Evolutionary conservation across 2,329 filamentous ascomycete genomes (phyloP), one percentile per base, ranked within the genome.

Genomic region (Aspergillus oerlinghausenensis): DNA sequence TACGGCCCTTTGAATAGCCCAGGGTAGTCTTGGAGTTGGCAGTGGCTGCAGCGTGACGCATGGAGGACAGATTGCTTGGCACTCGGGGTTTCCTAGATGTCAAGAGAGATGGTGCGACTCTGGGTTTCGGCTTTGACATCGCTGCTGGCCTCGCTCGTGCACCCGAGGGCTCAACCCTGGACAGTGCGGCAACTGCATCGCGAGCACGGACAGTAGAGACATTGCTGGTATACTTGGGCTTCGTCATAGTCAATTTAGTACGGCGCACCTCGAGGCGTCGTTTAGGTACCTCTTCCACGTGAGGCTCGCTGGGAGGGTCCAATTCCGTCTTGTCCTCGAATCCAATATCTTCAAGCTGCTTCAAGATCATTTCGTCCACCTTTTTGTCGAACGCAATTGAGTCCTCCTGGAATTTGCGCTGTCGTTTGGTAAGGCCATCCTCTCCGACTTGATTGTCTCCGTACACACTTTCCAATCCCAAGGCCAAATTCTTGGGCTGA

Each of bases 1-100:
- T 69, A 35, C 90, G 84, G 35, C 92, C 92, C 71, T 88, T 90
- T 55, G 84, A 89, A 70, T 96, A 96, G 17, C 92, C 92, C 45
- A 96, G 82, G 0, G 92, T 96, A 55, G 85, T 92, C 60, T 87
- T 85, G 1, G 92, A 96, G 5, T 85, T 86, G 5, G 83, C 84
- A 23, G 84, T 81, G 1, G 88, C 87, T 10, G 82, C 79, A 8
- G 81, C 81, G 61, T 84, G 83, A 49, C 85, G 83, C 63, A 83
- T 79, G 9, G 73, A 68, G n/a, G 79, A 79, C 0, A 79, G 74
- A 58, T 81, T 82, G 7, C 77, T 74, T 2, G 79, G 74, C 5
- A 73, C 65, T n/a, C 75, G 69, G 52, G 80, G 80, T 55, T 74
- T 77, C 54, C 68, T 74, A 11, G 70, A 65, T 40, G 74, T 63